phyloP scores from a whole-genome alignment of 495 filamentous ascomycete species.

The Sabuloglossum arenarium region DNA sequence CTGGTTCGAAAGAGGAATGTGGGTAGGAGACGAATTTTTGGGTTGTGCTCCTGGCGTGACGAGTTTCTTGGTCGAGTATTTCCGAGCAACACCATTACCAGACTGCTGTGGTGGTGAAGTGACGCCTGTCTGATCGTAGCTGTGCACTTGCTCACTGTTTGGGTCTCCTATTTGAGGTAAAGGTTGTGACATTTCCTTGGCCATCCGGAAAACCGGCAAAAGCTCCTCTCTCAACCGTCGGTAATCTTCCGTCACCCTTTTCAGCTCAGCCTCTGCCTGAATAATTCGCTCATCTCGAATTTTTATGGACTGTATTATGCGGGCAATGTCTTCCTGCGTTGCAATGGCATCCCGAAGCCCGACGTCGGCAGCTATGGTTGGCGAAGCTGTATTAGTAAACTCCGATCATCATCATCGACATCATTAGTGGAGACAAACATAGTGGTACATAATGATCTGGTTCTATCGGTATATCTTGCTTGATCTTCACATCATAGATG shows the following conservation, averaged over 20 bases:
- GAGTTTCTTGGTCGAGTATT: slow-evolving; percentile 81
- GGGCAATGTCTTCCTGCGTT: slow-evolving; percentile 76
- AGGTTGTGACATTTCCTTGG: slow-evolving; percentile 77
- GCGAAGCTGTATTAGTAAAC: slow-evolving; percentile 5
- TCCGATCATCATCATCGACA: not conserved
- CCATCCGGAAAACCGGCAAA: slow-evolving; percentile 68
- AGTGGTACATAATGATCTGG: slow-evolving; percentile 84
- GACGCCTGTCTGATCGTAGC: slow-evolving; percentile 21
- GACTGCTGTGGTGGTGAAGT: slow-evolving; percentile 28
- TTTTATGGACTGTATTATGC: slow-evolving; percentile 67
- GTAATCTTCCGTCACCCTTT: slow-evolving; percentile 67
- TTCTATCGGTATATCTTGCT: slow-evolving; percentile 76
- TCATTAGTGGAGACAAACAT: slow-evolving; percentile 34
- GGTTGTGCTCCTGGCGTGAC: slow-evolving; percentile 54
- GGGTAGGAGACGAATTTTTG: slow-evolving; percentile 66
- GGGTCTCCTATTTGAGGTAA: slow-evolving; percentile 29
- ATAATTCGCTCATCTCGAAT: slow-evolving; percentile 73
- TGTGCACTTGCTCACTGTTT: slow-evolving; percentile 12
- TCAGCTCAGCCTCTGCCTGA: slow-evolving; percentile 58
- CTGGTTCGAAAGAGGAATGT: slow-evolving; percentile 35
- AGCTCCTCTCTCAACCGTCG: slow-evolving; percentile 71
- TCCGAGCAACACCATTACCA: slow-evolving; percentile 40
- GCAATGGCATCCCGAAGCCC: slow-evolving; percentile 66
- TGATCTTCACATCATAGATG: slow-evolving; percentile 87
- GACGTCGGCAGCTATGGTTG: slow-evolving; percentile 58